Evolutionary conservation across 2,329 filamentous ascomycete genomes (phyloP), one percentile per base, ranked within the genome.

Genomic region (Aspergillus carbonarius): DNA sequence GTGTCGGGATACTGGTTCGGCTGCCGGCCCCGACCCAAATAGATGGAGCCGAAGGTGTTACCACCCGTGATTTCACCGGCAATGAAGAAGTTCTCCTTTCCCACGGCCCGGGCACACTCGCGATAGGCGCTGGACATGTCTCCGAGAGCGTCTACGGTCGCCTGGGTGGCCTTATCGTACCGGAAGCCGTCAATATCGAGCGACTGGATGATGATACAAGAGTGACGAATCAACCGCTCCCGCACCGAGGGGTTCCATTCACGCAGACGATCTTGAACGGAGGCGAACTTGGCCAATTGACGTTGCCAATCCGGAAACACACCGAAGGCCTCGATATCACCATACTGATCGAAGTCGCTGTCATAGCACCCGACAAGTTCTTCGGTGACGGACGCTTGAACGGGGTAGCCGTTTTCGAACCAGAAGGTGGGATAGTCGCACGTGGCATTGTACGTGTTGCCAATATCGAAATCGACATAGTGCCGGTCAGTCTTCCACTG

Each of bases 171-270:
- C 70, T 88, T 88, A 72, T 88, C 85, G 71, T 86, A 85, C 57
- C 85, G 82, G 68, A 85, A 87, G 0, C 85, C 86, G 66, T 88
- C 85, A 54, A 88, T 82, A 64, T 88, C 85, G 15, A 88, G 75
- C 60, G 80, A 82, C 17, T 76, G 70, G 55, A 88, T 85, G 44
- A 83, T 77, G 69, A 88, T 83, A 71, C 85, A 88, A 1, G 84
- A 86, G 65, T 87, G 85, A 47, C 82, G 81, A 63, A 83, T 80
- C 59, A 88, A 75, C 63, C 83, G 83, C 49, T 81, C 77, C 30
- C 81, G 74, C 0, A 87, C 85, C 8, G 80, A 79, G 2, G 83
- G 81, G 15, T 79, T 67, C 86, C 86, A 88, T 63, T 87, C 85
- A 46, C 86, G 80, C 3, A 88, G 76, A 66, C 86, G 84, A 72